Conservation (phyloP, 148 eudicot species). For the Vaccinium corymbosum region DNA sequence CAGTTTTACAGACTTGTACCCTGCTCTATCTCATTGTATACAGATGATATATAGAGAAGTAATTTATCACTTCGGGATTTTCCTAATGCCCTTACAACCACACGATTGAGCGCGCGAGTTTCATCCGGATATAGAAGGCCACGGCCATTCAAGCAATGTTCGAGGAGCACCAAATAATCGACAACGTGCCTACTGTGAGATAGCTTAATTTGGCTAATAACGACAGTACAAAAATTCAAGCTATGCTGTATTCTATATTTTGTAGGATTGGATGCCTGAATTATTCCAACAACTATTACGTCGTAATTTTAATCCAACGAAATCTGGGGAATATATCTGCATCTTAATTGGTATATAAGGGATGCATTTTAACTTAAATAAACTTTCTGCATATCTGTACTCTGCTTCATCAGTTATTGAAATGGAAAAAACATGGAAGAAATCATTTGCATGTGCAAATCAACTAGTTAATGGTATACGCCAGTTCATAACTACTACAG, state of each 20-base stretch:
- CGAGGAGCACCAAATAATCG: not conserved
- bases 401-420: not conserved
- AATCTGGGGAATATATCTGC: not conserved
- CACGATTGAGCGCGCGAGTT: not conserved
- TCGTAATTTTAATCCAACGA: not conserved
- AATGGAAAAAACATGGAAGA: not conserved
- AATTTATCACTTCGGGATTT: not conserved
- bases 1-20: not conserved
- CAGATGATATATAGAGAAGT: not conserved
- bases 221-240: not conserved
- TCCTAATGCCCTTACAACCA: not conserved
- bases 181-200: not conserved
- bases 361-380: not conserved
- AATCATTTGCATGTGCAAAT: not conserved
- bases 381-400: not conserved
- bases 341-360: not conserved
- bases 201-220: not conserved
- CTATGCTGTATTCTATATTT: not conserved
- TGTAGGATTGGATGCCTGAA: not conserved
- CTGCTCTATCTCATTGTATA: not conserved
- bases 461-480: not conserved
- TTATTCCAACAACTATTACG: not conserved
- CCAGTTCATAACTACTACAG: too few relatives aligned
- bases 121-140: not conserved
- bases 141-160: too few relatives aligned